Conservation (phyloP, 306 rosid species). For the Dalbergia cochinchinensis region DNA sequence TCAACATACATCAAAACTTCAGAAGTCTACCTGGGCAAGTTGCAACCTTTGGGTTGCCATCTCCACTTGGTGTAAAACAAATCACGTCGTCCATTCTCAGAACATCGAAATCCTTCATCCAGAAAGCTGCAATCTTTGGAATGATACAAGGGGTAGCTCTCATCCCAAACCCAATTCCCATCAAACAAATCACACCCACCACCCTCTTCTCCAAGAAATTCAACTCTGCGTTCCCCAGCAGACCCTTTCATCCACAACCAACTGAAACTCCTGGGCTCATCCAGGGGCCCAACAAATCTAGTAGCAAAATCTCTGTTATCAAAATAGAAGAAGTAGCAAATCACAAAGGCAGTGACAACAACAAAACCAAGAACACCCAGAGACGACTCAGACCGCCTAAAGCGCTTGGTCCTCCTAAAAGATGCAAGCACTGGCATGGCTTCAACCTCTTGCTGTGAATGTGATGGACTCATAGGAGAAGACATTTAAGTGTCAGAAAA, state of each 20-base stretch:
- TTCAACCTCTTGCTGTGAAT: slow-evolving; percentile 50
- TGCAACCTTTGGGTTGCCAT: slow-evolving; percentile 89
- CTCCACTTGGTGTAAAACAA: slow-evolving; percentile 91
- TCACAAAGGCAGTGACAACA: slow-evolving; percentile 54
- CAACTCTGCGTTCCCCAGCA: slow-evolving; percentile 52
- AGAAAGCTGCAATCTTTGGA: slow-evolving; percentile 74
- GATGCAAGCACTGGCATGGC: slow-evolving; percentile 60
- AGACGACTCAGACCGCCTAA: slow-evolving; percentile 69
- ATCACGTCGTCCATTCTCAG: slow-evolving; percentile 93
- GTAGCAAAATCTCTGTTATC: slow-evolving; percentile 56
- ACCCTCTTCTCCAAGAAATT: slow-evolving; percentile 66
- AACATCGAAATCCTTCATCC: slow-evolving; percentile 84
- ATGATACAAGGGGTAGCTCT: slow-evolving; percentile 73
- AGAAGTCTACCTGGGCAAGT: slow-evolving; percentile 74
- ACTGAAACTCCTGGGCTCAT: slow-evolving; percentile 56
- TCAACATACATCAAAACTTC: not conserved
- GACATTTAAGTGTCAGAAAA: slow-evolving; percentile 52
- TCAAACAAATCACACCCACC: slow-evolving; percentile 73
- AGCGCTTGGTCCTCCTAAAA: slow-evolving; percentile 64
- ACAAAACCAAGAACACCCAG: slow-evolving; percentile 74
- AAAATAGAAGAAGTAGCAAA: slow-evolving; percentile 67
- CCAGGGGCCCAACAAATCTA: slow-evolving; percentile 56
- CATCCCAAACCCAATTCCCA: slow-evolving; percentile 96
- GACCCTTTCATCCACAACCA: slow-evolving; percentile 63
- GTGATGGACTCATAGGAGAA: slow-evolving; percentile 43